Conservation (phyloP, 192 early-diverging fungal species). For the Linderina pennispora region DNA sequence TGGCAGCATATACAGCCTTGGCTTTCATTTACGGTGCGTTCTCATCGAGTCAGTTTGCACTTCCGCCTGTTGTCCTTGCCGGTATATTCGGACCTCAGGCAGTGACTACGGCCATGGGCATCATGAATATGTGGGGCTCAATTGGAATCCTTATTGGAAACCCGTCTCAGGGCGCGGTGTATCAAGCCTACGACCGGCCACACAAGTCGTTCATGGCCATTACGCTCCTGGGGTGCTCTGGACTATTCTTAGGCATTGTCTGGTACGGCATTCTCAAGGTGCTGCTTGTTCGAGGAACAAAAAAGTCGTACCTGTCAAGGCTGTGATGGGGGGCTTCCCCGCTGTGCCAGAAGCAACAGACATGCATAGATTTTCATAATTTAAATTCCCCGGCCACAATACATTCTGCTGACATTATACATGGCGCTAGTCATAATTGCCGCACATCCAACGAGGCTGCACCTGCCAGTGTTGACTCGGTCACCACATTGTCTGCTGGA, state of each 20-base stretch:
- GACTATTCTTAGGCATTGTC: slow-evolving; percentile 10
- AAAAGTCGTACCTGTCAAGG: slow-evolving; percentile 7
- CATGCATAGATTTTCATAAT: too few species aligned
- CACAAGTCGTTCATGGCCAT: slow-evolving; percentile 15
- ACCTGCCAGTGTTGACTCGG: too few species aligned
- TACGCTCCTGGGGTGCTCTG: slow-evolving; percentile 18
- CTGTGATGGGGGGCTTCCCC: too few species aligned
- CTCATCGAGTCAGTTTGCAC: slow-evolving; percentile 24
- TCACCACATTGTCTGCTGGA: too few species aligned
- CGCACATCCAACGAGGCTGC: too few species aligned
- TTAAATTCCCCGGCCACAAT: too few species aligned
- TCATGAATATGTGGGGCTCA: slow-evolving; percentile 30
- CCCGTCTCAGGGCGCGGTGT: slow-evolving; percentile 32
- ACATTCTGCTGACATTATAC: too few species aligned
- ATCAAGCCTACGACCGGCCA: slow-evolving; percentile 26
- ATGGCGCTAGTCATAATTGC: too few species aligned
- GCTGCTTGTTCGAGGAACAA: slow-evolving; percentile 4
- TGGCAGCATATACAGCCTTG: slow-evolving; percentile 20
- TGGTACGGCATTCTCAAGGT: slow-evolving; percentile 18
- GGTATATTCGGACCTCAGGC: slow-evolving; percentile 23
- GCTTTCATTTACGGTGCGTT: slow-evolving; percentile 25
- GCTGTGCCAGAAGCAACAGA: too few species aligned
- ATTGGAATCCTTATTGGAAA: slow-evolving; percentile 33
- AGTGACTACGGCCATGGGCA: slow-evolving; percentile 26
- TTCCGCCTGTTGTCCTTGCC: slow-evolving; percentile 21